Conservation (phyloP, 2,329 filamentous ascomycete species). For the Didymella arachidicola region DNA sequence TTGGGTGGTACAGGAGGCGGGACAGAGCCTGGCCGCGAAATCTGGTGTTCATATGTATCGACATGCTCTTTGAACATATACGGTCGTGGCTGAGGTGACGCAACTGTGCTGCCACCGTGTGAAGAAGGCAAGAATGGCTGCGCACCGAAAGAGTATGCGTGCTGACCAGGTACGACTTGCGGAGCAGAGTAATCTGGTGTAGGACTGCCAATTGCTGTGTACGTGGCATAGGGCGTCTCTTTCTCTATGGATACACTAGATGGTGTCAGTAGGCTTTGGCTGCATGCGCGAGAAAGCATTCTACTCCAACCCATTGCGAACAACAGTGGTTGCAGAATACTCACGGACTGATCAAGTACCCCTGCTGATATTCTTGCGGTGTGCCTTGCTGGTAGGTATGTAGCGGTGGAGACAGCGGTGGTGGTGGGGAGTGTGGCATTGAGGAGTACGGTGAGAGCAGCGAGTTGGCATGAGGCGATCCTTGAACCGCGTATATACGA, state of each 20-base stretch:
- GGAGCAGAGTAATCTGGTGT: conserved; percentile 37
- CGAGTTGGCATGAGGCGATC: conserved; percentile 15
- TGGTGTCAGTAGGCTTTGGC: conserved; percentile 16
- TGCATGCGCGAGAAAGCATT: not conserved
- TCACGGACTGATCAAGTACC: conserved; percentile 21
- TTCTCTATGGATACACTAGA: conserved; percentile 33
- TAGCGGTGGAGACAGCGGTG: conserved; percentile 26
- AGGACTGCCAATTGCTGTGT: conserved; percentile 15
- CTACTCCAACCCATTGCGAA: not conserved
- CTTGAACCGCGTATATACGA: conserved; percentile 22
- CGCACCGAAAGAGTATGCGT: conserved; percentile 22
- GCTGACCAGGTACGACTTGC: conserved; percentile 32
- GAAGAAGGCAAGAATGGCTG: conserved; percentile 30
- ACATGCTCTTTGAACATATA: conserved; percentile 40
- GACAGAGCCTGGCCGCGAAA: conserved; percentile 21
- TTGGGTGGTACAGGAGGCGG: conserved; percentile 30
- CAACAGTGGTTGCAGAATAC: conserved; percentile 2
- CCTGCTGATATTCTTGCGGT: conserved; percentile 27
- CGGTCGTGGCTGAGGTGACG: conserved; percentile 28
- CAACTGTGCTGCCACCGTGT: conserved; percentile 27
- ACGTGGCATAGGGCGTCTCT: conserved; percentile 28
- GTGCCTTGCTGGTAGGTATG: conserved; percentile 22
- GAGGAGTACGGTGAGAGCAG: conserved; percentile 15
- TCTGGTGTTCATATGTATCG: conserved; percentile 23
- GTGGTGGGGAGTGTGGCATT: conserved; percentile 25